phyloP scores from a whole-genome alignment of 129 eudicot species.

The Helichrysum umbraculigerum region DNA sequence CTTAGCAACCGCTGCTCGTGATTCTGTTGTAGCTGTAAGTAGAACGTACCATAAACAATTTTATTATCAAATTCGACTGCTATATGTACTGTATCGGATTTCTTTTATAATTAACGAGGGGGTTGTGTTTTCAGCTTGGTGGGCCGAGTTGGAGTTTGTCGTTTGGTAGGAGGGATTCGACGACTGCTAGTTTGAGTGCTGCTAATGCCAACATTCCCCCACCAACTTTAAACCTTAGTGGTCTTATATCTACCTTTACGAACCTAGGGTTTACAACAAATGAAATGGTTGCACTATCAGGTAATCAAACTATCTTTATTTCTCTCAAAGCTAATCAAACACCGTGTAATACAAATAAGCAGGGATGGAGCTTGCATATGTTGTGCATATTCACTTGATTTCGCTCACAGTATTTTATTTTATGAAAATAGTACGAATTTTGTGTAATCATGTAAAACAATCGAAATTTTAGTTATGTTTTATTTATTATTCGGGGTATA shows the following conservation, averaged over 20 bases:
- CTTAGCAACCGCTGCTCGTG: constrained; percentile 43
- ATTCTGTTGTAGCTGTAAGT: constrained; percentile 53
- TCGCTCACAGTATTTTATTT: too few species aligned
- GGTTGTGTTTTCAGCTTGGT: constrained; percentile 46
- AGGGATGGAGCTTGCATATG: too few species aligned
- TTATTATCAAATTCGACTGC: background rate
- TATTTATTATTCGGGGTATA: too few species aligned
- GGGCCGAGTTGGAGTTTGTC: constrained; percentile 54
- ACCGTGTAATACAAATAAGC: background rate
- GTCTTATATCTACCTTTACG: constrained; percentile 48
- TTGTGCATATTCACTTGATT: too few species aligned
- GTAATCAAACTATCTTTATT: constrained; percentile 8
- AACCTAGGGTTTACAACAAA: constrained; percentile 47
- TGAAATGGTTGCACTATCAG: constrained; percentile 69
- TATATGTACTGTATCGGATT: background rate
- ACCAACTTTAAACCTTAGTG: constrained; percentile 41
- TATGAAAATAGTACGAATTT: too few species aligned
- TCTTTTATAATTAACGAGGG: background rate
- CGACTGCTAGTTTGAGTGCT: constrained; percentile 50
- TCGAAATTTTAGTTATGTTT: too few species aligned
- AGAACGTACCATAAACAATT: background rate
- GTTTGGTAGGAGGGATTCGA: constrained; percentile 64
- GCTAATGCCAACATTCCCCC: constrained; percentile 46
- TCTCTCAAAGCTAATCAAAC: background rate
- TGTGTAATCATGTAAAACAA: too few species aligned